Conservation (phyloP, 306 rosid species). For the Aeschynomene evenia region DNA sequence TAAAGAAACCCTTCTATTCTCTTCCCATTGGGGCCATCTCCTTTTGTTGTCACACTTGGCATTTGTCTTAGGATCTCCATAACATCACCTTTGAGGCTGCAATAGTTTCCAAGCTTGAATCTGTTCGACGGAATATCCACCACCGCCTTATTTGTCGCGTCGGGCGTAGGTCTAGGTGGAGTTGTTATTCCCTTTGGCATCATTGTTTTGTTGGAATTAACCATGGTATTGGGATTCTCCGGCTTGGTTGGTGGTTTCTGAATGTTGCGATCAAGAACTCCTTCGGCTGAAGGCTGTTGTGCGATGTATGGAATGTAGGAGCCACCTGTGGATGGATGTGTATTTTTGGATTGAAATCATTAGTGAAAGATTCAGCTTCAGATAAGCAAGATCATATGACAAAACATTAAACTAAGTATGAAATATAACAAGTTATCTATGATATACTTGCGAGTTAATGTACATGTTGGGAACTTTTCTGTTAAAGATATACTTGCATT, state of each 20-base stretch:
- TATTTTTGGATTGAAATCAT: not conserved
- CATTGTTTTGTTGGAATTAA: not conserved
- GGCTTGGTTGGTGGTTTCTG: not conserved
- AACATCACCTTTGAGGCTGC: conserved; percentile 31
- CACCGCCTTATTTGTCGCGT: not conserved
- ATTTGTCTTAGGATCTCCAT: conserved; percentile 43
- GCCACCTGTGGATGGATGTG: not conserved
- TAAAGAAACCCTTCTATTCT: conserved; percentile 61
- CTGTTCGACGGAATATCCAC: conserved; percentile 32
- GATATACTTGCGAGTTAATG: not conserved
- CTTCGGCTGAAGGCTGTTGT: not conserved
- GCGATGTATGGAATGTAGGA: conserved; percentile 11
- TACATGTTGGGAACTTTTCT: not conserved
- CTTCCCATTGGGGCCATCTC: conserved; percentile 64
- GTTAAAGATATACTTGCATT: not conserved
- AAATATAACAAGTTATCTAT: not conserved
- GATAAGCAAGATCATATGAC: not conserved
- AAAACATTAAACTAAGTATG: not conserved
- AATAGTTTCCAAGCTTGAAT: conserved; percentile 32
- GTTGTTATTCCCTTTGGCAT: not conserved
- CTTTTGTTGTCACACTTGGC: conserved; percentile 57
- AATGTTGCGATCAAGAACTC: not conserved
- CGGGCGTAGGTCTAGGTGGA: not conserved
- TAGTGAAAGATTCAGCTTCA: conserved; percentile 12
- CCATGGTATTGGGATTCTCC: not conserved